Evolutionary conservation across 2,329 filamentous ascomycete species (phyloP).

Genomic region (Cladosporium colombiae): DNA sequence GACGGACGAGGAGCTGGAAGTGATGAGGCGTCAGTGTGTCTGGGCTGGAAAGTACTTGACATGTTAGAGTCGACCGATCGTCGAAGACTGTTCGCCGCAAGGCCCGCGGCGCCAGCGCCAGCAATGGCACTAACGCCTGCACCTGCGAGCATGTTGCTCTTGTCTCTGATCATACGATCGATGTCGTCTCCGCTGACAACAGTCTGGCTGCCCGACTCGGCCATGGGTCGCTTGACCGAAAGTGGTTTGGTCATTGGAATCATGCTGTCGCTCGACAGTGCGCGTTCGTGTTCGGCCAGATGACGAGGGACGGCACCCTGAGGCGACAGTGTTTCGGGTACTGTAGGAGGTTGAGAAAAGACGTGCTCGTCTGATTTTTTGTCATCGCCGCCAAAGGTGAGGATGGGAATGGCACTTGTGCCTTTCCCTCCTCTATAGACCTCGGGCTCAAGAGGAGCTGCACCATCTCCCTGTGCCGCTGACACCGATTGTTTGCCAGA

Average conservation of each 20-base stretch:
- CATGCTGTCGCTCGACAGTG: slow-evolving; percentile 12
- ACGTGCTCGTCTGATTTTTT: slow-evolving; percentile 8
- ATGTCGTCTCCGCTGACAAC: slow-evolving; percentile 79
- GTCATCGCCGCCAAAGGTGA: slow-evolving; percentile 28
- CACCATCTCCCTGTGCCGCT: neutral
- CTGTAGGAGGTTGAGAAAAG: neutral
- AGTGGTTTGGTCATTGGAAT: slow-evolving; percentile 19
- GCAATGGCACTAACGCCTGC: slow-evolving; percentile 18
- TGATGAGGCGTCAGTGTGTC: slow-evolving; percentile 24
- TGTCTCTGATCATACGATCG: slow-evolving; percentile 69
- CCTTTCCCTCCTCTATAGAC: slow-evolving; percentile 24
- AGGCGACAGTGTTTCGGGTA: slow-evolving; percentile 2
- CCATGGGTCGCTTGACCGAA: slow-evolving; percentile 26
- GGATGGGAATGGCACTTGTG: slow-evolving; percentile 24
- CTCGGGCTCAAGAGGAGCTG: slow-evolving; percentile 20
- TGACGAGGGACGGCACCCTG: neutral
- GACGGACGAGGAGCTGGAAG: slow-evolving; percentile 53
- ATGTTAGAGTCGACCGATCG: slow-evolving; percentile 22
- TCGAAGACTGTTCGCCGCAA: slow-evolving; percentile 11
- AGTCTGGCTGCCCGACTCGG: slow-evolving; percentile 79
- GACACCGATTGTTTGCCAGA: neutral
- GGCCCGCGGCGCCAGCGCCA: slow-evolving; percentile 8
- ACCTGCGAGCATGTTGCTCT: slow-evolving; percentile 34
- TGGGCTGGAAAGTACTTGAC: slow-evolving; percentile 20
- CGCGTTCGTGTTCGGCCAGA: slow-evolving; percentile 9